These are phyloP conservation scores for Bipolaris zeicola DNA, from an alignment of 2,329 filamentous ascomycete species.

Conservation along the genomic window DNA sequence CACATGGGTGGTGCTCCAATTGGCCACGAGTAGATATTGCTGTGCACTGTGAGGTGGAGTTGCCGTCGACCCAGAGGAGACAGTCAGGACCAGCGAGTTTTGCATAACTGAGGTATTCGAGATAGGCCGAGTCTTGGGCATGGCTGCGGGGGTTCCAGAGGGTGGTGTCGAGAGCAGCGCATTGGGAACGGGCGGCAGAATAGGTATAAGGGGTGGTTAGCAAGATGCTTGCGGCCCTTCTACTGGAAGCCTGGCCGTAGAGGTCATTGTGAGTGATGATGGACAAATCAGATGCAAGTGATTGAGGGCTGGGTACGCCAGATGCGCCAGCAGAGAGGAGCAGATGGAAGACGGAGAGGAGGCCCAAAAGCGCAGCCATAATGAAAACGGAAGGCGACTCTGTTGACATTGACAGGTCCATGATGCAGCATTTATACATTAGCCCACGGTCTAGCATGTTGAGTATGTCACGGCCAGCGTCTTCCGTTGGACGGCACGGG, in stretches of 20 bases:
- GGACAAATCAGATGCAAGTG: conserved; percentile 37
- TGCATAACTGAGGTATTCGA: conserved; percentile 26
- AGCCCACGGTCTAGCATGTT: background rate
- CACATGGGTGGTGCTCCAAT: too few relatives aligned
- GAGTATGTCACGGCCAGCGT: background rate
- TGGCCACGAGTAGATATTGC: too few relatives aligned
- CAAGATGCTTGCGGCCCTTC: conserved; percentile 26
- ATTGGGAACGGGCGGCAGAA: conserved; percentile 19
- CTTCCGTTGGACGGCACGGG: too few relatives aligned
- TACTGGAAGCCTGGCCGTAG: conserved; percentile 28
- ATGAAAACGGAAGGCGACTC: background rate
- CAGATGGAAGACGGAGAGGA: conserved; percentile 9
- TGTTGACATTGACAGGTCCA: background rate
- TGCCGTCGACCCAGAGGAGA: background rate
- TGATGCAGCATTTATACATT: background rate
- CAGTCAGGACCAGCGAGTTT: conserved; percentile 7
- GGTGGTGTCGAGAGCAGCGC: conserved; percentile 28
- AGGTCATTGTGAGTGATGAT: conserved; percentile 40
- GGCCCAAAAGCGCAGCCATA: background rate
- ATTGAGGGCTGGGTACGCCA: conserved; percentile 27
- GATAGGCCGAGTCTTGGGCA: conserved; percentile 4
- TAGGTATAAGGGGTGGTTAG: conserved; percentile 19
- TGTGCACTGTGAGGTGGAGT: conserved; percentile 15
- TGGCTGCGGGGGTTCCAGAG: conserved; percentile 25
- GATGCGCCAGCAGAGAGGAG: conserved; percentile 12